Conservation (phyloP, 345 rosid species). For the Fremontodendron californicum region DNA sequence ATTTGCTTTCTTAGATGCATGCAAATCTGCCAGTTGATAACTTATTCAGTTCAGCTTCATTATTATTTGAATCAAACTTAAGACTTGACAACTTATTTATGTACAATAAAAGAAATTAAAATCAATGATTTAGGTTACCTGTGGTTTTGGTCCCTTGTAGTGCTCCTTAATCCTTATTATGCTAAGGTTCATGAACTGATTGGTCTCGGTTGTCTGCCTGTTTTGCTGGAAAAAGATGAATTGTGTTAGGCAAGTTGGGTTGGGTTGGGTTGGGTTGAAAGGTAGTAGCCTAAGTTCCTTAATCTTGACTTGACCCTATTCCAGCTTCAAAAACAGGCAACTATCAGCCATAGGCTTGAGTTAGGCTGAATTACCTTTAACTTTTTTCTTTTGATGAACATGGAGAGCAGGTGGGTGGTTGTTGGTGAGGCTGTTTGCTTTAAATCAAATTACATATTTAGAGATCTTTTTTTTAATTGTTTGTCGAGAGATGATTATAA, state of each 20-base stretch:
- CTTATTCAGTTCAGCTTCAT: background rate
- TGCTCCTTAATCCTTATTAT: background rate
- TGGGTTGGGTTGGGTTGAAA: background rate
- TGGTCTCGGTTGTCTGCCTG: background rate
- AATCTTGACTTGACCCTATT: background rate
- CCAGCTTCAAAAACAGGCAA: background rate
- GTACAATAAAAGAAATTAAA: background rate
- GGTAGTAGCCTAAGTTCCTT: background rate
- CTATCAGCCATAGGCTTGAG: background rate
- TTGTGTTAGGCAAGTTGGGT: background rate
- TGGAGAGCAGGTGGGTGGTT: background rate
- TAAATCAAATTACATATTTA: background rate
- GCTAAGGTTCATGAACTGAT: background rate
- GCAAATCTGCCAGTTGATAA: background rate
- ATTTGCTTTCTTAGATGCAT: conserved; percentile 5
- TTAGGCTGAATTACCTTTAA: background rate
- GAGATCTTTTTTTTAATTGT: background rate
- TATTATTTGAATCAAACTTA: background rate
- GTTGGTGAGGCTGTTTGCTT: background rate
- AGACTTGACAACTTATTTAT: background rate
- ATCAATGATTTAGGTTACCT: background rate
- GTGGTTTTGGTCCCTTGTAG: background rate
- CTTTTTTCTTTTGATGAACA: background rate
- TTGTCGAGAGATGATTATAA: background rate
- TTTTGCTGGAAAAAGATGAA: background rate